Base-by-base conservation (phyloP, 2,329 filamentous ascomycete genomes). In the Dactylonectria macrodidyma region DNA sequence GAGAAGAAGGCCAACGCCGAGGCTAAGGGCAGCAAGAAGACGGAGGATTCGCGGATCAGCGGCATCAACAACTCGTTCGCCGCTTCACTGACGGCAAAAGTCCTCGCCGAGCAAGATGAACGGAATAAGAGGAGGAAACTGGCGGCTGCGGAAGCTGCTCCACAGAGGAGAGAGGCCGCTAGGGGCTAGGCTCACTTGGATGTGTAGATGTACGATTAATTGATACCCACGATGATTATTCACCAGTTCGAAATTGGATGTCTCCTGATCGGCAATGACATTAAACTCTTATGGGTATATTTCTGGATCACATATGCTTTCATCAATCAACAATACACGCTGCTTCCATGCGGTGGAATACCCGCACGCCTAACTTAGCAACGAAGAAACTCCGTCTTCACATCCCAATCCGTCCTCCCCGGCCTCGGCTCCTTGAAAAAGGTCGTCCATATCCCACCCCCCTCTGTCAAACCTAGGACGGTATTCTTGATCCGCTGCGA, bases 61-160 rank as follows among this genome's bases (percentile, higher is more conserved):
- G 90, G 92, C 11, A 97, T 98, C 80, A 97, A 97, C 79, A 97
- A 98, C 74, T 86, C 93, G 0, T 89, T 93, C 62, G 96, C 96
- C 0, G 95, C 95, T 0, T 92, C 91, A 3, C 82, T 99, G 50
- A 97, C 95, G 0, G 93, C 93, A 0, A 95, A 91, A 73, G 95
- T 99, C 0, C 80, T 98, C 30, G 92, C 92, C 26, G 95, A 98
- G 76, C 94, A 98, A 79, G 93, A 95, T 58, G 90, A 92, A 76
- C 87, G 89, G 63, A 95, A 94, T 72, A 97, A 95, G 82, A 85
- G 91, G 72, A 86, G 93, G 68, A 97, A 93, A 77, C 76, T 94
- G 73, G 90, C 77, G 1, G 73, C 79, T 2, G 73, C 79, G 24
- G 72, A 65, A 41, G 59, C 69, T 16, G 65, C 65, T 6, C 46